phyloP scores from a whole-genome alignment of 1,284 basidiomycete species.

The Neolentinus lepideus region DNA sequence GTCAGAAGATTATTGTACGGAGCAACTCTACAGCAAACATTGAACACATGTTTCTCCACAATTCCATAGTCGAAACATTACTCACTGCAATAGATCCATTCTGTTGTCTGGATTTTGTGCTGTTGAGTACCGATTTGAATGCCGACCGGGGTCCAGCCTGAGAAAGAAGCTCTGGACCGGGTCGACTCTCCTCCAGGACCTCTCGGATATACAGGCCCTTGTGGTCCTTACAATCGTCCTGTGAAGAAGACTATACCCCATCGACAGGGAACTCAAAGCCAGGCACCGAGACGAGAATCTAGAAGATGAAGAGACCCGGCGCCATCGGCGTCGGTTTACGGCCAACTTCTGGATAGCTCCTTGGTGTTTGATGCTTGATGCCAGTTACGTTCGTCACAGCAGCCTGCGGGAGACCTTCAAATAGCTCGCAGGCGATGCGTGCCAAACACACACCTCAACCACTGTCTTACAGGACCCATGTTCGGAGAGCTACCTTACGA shows the following conservation, averaged over 20 bases:
- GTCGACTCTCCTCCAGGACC: background rate
- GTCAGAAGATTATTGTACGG: conserved; percentile 41
- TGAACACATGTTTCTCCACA: background rate
- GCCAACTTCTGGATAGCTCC: background rate
- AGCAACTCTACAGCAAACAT: conserved; percentile 34
- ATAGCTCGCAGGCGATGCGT: background rate
- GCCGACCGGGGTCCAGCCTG: background rate
- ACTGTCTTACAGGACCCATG: background rate
- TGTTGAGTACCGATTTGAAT: background rate
- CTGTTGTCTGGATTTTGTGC: background rate
- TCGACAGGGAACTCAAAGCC: background rate
- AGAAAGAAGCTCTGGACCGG: background rate
- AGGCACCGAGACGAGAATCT: background rate
- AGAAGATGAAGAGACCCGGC: background rate
- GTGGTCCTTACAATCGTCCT: background rate
- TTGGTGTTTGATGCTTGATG: background rate
- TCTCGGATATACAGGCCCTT: background rate
- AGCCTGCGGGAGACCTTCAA: background rate
- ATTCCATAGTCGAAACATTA: background rate
- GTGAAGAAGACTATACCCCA: background rate
- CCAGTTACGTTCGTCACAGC: background rate
- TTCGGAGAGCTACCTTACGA: background rate
- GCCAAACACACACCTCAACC: background rate
- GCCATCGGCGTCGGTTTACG: background rate
- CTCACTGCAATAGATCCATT: background rate